Evolutionary conservation across 345 rosid species (phyloP), one percentile per base, ranked within the genome.

Genomic region (Mallotus nudiflorus): DNA sequence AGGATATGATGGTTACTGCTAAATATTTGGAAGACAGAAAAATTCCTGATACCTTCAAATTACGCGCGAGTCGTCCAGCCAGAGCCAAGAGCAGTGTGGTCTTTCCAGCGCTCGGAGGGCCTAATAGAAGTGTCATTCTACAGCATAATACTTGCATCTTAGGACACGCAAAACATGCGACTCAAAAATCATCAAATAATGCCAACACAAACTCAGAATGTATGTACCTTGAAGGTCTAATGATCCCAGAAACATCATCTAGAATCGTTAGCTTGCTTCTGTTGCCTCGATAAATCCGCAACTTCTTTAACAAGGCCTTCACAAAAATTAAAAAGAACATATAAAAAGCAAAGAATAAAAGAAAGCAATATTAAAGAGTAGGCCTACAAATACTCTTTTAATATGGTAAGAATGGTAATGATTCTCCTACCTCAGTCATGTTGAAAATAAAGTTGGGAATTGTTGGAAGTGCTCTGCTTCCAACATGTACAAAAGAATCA

Each of bases 31-130:
- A 55, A 55, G 35, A 33, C 6, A 48, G 33, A 29, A 45, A 52
- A 63, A 66, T 42, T 63, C 66, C 37, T 6, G 49, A 20, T 79
- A 93, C 99, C 97, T 87, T 89, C 82, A 95, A 85, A 78, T 80
- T 76, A 58, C 58, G 54, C 51, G 85, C 86, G 48, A 92, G 93
- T 22, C 97, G 93, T 65, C 97, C 99, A 65, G 99, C 99, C 55
- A 95, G 91, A 63, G 96, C 96, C 85, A 91, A 76, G 67, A 95
- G 88, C 8, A 95, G 59, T 2, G 99, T 90, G 5, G 99, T 95
- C 87, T 95, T 95, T 72, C 99, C 99, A 2, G 97, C 90, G 86
- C 97, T 90, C 46, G 99, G 99, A 83, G 99, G 99, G 67, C 99
- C 99, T 73, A 95, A 81, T 42, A 95, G 72, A 66, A 95, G 88